Evolutionary conservation across 2,329 filamentous ascomycete genomes (phyloP).

Genomic region (Colletotrichum sp.): DNA sequence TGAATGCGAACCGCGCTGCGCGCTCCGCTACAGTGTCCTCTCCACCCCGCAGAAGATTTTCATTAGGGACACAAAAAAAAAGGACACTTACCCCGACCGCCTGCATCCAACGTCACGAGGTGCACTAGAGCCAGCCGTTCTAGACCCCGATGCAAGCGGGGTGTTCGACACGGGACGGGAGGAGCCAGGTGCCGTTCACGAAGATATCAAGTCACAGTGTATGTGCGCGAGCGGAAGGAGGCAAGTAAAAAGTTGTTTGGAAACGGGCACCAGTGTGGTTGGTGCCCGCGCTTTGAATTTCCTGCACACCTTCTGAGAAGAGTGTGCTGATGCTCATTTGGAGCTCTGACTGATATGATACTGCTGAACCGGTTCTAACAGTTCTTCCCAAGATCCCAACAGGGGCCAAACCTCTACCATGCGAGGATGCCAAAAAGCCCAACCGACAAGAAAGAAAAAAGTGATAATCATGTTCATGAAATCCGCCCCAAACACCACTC

Average conservation of each 20-base stretch:
- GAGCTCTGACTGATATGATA: not conserved
- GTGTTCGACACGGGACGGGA: not conserved
- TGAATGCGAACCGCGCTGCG: constrained; percentile 7
- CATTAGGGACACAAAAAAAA: not conserved
- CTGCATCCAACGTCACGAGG: constrained; percentile 16
- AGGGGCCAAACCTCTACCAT: not conserved
- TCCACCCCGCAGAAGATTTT: no score
- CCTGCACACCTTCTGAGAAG: not conserved
- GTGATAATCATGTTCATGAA: constrained; percentile 3
- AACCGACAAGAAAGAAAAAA: not conserved
- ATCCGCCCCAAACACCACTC: constrained; percentile 14
- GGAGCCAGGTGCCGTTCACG: not conserved
- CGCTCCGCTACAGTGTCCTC: not conserved
- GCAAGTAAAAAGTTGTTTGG: not conserved
- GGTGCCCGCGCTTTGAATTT: not conserved
- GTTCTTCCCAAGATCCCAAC: not conserved
- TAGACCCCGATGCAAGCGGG: constrained; percentile 6
- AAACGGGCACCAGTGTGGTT: not conserved
- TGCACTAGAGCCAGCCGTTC: constrained; percentile 6
- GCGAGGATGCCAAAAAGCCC: not conserved
- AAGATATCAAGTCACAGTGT: not conserved
- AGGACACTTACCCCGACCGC: not conserved
- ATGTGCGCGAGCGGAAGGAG: not conserved
- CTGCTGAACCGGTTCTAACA: not conserved
- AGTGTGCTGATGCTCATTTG: not conserved